Evolutionary conservation across 2,329 filamentous ascomycete species (phyloP), one percentile per base, ranked within the genome.

Genomic region (Lecanicillium sp.): DNA sequence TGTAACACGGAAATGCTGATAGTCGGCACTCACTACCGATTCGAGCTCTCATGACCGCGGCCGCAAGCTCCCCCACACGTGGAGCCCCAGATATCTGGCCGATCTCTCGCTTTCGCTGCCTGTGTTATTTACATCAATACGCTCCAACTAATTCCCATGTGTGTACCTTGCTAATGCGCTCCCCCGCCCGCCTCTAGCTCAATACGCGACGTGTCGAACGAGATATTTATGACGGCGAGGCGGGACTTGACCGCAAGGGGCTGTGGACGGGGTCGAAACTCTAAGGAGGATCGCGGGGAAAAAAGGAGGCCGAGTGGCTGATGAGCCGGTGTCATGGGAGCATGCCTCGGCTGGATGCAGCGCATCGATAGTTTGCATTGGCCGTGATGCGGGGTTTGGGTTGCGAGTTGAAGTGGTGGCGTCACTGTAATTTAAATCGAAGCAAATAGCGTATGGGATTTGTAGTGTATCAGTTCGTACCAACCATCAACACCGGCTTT

Each of bases 181-280:
- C 14, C 12, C 9, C 4, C 29, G 42, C 43, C 46, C 37, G 44
- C 51, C 52, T 50, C 44, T 56, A 90, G 86, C 81, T 95, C 60
- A 96, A 96, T 65, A 78, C 86, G 5, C 77, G 90, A 49, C 78
- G 81, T 52, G 80, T 93, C 48, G 89, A 95, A 65, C 75, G 86
- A 55, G 87, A 95, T 59, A 87, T 95, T 48, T 96, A 88, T 65
- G 86, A 95, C 61, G 90, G 88, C 2, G 81, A 81, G 48, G 72
- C 81, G 20, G 79, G 79, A 8, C 64, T 91, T 49, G 84, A 87
- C 55, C 69, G 65, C 52, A 62, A 64, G 49, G 71, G 74, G 10
- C 58, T 79, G 46, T 77, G 75, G 74, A 67, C 69, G 50, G 73
- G 65, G 59, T 68, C 76, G 38, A 80, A 75, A 66, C 62, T 79